Evolutionary conservation across 768 basidiomycete genomes (phyloP).

Genomic region (Sarcomyxa edulis): DNA sequence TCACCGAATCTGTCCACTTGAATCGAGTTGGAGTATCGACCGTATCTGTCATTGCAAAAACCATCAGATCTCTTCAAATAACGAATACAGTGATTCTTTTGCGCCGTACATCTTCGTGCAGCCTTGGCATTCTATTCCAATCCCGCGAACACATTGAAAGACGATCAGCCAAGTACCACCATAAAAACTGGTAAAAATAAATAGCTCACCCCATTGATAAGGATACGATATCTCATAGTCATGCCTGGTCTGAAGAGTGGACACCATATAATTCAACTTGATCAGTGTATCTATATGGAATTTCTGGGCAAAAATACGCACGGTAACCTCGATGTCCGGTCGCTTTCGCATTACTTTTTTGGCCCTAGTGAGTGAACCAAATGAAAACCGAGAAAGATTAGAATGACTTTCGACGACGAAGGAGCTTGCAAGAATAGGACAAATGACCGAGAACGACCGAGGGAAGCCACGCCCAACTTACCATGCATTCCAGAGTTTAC

Average conservation of each 20-base stretch:
- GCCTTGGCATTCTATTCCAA: slow-evolving; percentile 50
- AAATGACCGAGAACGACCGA: too few relatives aligned
- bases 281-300: neutral
- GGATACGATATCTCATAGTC: slow-evolving; percentile 72
- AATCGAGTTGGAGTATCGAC: slow-evolving; percentile 72
- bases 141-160: neutral
- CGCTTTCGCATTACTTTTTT: slow-evolving; percentile 59
- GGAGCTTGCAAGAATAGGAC: too few relatives aligned
- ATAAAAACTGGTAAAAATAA: neutral
- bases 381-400: neutral
- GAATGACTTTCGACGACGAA: neutral
- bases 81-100: neutral
- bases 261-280: neutral
- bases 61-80: neutral
- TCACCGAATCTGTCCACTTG: slow-evolving; percentile 55
- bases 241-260: slow-evolving; percentile 50
- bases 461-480: too few relatives aligned
- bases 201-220: slow-evolving; percentile 64
- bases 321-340: slow-evolving; percentile 69
- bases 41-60: slow-evolving; percentile 43
- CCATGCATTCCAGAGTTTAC: slow-evolving; percentile 70
- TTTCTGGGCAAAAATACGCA: too few relatives aligned
- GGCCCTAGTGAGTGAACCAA: slow-evolving; percentile 43
- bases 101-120: slow-evolving; percentile 56
- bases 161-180: slow-evolving; percentile 7